Percentiles rank a stretch among this genome's conserved stretches.
These are phyloP conservation scores for Lipomyces starkeyi DNA, from an alignment of 805 yeast genomes.

Conservation along the genomic window DNA sequence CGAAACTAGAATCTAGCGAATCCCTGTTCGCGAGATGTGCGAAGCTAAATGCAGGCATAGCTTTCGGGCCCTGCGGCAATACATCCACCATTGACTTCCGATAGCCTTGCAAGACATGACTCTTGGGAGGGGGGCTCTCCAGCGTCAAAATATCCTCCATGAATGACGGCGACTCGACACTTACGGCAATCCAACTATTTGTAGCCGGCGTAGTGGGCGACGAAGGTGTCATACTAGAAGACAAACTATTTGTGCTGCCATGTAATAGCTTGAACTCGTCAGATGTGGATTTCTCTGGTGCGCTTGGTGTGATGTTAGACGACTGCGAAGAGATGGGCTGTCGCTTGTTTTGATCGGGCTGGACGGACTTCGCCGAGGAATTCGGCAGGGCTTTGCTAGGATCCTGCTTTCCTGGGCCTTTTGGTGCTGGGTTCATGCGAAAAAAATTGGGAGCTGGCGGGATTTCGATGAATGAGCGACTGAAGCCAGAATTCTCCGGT, in stretches of 20 bases:
- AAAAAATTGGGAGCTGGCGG: background rate
- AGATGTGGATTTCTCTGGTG: background rate
- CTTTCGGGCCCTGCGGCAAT: background rate
- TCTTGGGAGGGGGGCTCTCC: slow-evolving; percentile 7
- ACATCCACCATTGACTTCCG: background rate
- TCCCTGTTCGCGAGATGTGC: background rate
- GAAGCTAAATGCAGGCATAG: background rate
- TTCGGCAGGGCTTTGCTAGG: background rate
- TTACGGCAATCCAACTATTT: slow-evolving; percentile 16
- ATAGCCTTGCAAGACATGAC: background rate
- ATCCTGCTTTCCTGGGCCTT: background rate
- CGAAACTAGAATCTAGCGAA: background rate
- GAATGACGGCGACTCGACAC: slow-evolving; percentile 3
- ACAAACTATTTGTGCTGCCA: background rate
- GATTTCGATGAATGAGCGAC: background rate
- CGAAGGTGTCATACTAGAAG: background rate
- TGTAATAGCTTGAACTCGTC: slow-evolving; percentile 3
- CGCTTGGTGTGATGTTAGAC: background rate
- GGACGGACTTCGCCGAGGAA: background rate
- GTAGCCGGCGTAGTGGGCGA: slow-evolving; percentile 8
- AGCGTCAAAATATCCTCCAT: slow-evolving; percentile 15
- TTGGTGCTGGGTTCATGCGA: slow-evolving; percentile 5
- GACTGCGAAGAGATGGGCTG: background rate
- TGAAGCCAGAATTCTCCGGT: slow-evolving; percentile 6
- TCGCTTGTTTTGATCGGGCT: background rate